Evolutionary conservation across 768 basidiomycete genomes (phyloP).

Genomic region (Russula griseocarnosa): DNA sequence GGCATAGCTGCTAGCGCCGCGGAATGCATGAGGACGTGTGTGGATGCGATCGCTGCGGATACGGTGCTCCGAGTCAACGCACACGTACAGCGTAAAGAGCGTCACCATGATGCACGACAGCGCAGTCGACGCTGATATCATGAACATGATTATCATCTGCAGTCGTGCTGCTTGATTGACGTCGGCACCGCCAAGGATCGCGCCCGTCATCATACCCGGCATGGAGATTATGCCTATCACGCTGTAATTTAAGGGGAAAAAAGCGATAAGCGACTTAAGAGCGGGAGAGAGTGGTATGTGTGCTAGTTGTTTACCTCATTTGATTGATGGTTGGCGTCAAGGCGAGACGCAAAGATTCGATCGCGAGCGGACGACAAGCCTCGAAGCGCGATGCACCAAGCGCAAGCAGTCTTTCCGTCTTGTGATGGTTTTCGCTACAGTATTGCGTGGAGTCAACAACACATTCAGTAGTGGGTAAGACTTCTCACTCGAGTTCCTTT

Average conservation of each 20-base stretch:
- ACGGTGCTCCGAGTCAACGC: slow-evolving; percentile 66
- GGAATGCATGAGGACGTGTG: slow-evolving; percentile 25
- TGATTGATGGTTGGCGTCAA: slow-evolving; percentile 79
- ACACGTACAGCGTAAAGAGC: slow-evolving; percentile 54
- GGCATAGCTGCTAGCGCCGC: not conserved
- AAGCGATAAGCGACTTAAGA: not conserved
- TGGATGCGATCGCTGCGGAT: slow-evolving; percentile 63
- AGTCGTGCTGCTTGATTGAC: slow-evolving; percentile 85
- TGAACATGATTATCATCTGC: slow-evolving; percentile 94
- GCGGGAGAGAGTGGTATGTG: not conserved
- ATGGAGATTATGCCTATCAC: slow-evolving; percentile 77
- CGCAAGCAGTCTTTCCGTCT: slow-evolving; percentile 79
- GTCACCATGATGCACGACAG: slow-evolving; percentile 66
- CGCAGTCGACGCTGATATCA: slow-evolving; percentile 77
- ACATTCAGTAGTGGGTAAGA: not conserved
- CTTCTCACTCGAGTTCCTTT: slow-evolving; percentile 67
- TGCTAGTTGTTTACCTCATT: slow-evolving; percentile 56
- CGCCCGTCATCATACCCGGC: slow-evolving; percentile 91
- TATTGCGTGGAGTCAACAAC: not conserved
- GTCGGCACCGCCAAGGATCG: slow-evolving; percentile 79
- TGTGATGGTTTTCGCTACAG: slow-evolving; percentile 74
- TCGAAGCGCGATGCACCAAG: slow-evolving; percentile 83
- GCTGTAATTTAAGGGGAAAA: slow-evolving; percentile 35
- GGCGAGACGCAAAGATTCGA: slow-evolving; percentile 71
- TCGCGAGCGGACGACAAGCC: slow-evolving; percentile 75